Conservation (phyloP, 2,329 filamentous ascomycete species). For the Elsinoe fawcettii region DNA sequence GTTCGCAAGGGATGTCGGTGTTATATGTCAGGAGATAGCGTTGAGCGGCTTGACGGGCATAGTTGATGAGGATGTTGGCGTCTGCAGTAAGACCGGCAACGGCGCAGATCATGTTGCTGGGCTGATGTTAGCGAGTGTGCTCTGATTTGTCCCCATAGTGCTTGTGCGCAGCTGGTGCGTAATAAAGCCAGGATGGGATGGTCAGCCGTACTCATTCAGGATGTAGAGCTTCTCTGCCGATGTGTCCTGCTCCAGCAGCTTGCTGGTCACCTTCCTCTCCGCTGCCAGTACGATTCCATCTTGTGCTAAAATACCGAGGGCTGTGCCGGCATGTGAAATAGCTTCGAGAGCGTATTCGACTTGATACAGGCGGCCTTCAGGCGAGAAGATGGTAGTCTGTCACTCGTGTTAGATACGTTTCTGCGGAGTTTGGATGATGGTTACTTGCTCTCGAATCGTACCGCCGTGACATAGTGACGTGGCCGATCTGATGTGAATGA, state of each 20-base stretch:
- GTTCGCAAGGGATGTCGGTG: constrained; percentile 98
- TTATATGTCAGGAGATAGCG: constrained; percentile 98
- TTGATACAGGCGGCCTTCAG: constrained; percentile 95
- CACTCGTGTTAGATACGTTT: not conserved
- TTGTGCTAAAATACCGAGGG: constrained; percentile 90
- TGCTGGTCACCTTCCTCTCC: constrained; percentile 98
- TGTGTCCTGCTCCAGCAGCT: constrained; percentile 97
- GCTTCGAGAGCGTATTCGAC: constrained; percentile 99
- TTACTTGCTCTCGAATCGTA: constrained; percentile 86
- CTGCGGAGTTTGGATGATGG: not conserved
- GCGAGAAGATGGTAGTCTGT: constrained; percentile 94
- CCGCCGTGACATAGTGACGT: constrained; percentile 74
- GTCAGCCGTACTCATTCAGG: constrained; percentile 75
- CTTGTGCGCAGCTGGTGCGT: not conserved
- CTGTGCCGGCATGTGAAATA: constrained; percentile 96
- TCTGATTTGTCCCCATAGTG: constrained; percentile 13
- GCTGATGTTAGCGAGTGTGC: constrained; percentile 17
- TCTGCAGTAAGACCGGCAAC: constrained; percentile 99
- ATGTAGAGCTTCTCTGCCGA: constrained; percentile 99
- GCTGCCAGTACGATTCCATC: constrained; percentile 98
- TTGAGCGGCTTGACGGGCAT: constrained; percentile 93
- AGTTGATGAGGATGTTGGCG: constrained; percentile 99
- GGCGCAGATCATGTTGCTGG: constrained; percentile 99
- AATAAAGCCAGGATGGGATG: no score
- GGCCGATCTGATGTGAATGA: not conserved